Percentiles rank a stretch among this genome's conserved stretches.
Conservation (phyloP, 345 rosid species). For the Rhizophora mangle region DNA sequence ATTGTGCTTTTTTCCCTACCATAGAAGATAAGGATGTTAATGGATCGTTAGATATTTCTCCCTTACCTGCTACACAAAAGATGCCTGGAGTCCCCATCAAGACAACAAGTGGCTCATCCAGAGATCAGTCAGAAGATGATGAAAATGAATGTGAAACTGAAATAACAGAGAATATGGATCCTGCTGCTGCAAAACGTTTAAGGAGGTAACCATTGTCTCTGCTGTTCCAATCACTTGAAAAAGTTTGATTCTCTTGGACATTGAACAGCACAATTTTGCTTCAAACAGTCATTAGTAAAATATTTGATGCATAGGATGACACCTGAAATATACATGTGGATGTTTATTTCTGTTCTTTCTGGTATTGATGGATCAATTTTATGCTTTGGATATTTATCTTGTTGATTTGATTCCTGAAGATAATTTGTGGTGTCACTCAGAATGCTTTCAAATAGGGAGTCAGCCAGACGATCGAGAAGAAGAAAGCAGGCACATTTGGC, state of each 20-base stretch:
- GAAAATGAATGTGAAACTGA: conserved; percentile 34
- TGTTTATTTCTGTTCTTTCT: neutral
- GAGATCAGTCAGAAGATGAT: conserved; percentile 26
- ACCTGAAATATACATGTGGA: neutral
- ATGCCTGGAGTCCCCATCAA: conserved; percentile 20
- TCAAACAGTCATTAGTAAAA: neutral
- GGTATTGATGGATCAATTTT: neutral
- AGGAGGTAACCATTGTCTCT: conserved; percentile 21
- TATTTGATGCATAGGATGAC: neutral
- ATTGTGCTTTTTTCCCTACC: conserved; percentile 9
- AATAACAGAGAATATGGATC: conserved; percentile 36
- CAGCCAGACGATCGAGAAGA: conserved; percentile 33
- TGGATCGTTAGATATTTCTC: conserved; percentile 29
- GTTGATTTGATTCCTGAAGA: conserved; percentile 5
- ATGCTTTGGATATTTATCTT: conserved; percentile 3
- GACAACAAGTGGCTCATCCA: conserved; percentile 25
- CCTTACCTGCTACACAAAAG: conserved; percentile 33
- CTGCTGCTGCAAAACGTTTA: conserved; percentile 25
- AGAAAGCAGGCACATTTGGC: conserved; percentile 37
- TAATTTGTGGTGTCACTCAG: conserved; percentile 17
- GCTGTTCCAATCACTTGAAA: conserved; percentile 10
- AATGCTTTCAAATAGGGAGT: conserved; percentile 36
- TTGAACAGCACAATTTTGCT: neutral
- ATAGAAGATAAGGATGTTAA: conserved; percentile 38
- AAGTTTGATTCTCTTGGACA: neutral